Evolutionary conservation across 2,329 filamentous ascomycete genomes (phyloP), one percentile per base, ranked within the genome.

Genomic region (Cyphellophora europaea): DNA sequence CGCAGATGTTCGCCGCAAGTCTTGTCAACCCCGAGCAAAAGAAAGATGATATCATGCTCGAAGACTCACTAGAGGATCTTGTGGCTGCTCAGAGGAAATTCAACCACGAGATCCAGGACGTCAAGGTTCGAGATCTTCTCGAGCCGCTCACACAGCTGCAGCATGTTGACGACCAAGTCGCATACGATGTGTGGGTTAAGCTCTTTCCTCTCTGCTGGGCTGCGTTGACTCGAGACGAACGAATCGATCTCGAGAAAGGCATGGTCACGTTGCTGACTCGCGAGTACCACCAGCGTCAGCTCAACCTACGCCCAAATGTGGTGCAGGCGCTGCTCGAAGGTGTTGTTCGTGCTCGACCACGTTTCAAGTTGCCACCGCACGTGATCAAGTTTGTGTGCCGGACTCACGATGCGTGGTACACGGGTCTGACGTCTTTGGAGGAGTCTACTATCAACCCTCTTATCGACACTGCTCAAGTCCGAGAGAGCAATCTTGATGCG

Each of bases 321-420:
- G 79, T 98, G 3, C 85, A 95, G 52, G 91, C 88, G 5, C 70
- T 99, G 38, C 71, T 98, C 5, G 84, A 93, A 50, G 91, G 86
- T 27, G 82, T 85, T 21, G 84, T 88, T 11, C 82, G 81, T 51
- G 79, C 88, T 2, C 83, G 74, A 62, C 89, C 91, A 0, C 74
- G 84, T 14, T 93, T 91, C 61, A 93, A 91, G 60, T 78, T 98
- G 32, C 91, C 91, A 5, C 86, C 91, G 0, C 91, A 98, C 53
- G 86, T 96, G 23, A 77, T 98, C 63, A 98, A 98, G 55, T 96
- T 88, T 49, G 74, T 93, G 37, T 89, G 87, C 13, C 85, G 84
- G 56, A 94, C 86, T 0, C 98, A 93, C 54, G 88, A 95, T 58
- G 84, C 82, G 1, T 98, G 91, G 93, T 98, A 98, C 55, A 88